Evolutionary conservation across 352 stramenopile species (phyloP).

Genomic region (Globisporangium splendens): DNA sequence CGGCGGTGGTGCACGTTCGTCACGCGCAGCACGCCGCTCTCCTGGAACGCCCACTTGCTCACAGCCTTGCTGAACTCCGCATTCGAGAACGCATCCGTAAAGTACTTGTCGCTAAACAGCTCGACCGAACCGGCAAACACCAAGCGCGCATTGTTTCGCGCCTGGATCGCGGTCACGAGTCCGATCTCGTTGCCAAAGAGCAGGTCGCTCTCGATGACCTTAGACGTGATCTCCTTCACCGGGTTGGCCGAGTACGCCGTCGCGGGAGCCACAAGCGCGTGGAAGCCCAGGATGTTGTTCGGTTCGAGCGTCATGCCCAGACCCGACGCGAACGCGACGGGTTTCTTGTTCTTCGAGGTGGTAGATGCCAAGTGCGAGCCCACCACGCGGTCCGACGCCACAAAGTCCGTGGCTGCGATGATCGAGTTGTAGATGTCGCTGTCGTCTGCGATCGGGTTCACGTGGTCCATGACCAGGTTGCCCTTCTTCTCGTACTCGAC

Average conservation of each 20-base stretch:
- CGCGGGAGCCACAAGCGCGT: constrained; percentile 66
- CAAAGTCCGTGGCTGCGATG: constrained; percentile 66
- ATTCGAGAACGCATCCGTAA: constrained; percentile 69
- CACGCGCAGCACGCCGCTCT: constrained; percentile 84
- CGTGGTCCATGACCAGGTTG: constrained; percentile 86
- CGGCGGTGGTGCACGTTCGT: constrained; percentile 85
- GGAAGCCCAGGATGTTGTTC: constrained; percentile 82
- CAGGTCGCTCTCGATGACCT: constrained; percentile 57
- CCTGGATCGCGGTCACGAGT: constrained; percentile 84
- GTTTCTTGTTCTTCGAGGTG: constrained; percentile 41
- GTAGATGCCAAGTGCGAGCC: constrained; percentile 32
- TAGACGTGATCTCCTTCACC: constrained; percentile 65
- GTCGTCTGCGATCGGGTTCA: constrained; percentile 51
- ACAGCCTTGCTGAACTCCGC: constrained; percentile 67
- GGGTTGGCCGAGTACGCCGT: constrained; percentile 83
- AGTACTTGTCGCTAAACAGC: constrained; percentile 87
- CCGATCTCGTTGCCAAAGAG: constrained; percentile 75
- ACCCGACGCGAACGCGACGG: constrained; percentile 63
- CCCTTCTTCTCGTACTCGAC: constrained; percentile 89
- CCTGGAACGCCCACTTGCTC: constrained; percentile 85
- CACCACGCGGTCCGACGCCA: constrained; percentile 63
- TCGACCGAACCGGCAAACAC: constrained; percentile 86
- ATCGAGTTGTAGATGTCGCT: constrained; percentile 78
- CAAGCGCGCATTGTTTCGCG: constrained; percentile 89
- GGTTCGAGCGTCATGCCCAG: constrained; percentile 81